Base-by-base conservation (phyloP, 2,329 filamentous ascomycete genomes). In the Pestalotiopsis fici region DNA sequence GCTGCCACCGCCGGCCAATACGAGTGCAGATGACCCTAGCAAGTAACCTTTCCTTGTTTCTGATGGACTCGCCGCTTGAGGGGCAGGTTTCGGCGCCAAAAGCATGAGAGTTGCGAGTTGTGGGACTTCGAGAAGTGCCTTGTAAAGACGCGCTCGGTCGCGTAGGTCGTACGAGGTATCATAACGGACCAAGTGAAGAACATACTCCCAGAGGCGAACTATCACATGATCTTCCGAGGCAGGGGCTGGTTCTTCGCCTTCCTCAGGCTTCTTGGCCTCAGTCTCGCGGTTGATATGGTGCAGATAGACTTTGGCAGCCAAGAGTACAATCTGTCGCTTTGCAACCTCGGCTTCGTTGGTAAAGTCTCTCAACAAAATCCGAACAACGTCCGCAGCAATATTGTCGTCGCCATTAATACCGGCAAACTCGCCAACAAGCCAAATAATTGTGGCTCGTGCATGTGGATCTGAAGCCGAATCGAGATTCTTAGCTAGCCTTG, bases 251-350 rank as follows among this genome's bases (percentile, higher is more conserved):
- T 9, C n/a, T 13, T 61, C 64, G 25, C 39, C 64, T 47, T 50
- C 27, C 35, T 59, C 57, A 15, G 28, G 15, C 37, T 61, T 66
- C 11, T 66, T 28, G n/a, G 72, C 50, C 80, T 87, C 80, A 70
- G 83, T 82, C 75, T 88, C 85, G 68, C 88, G 86, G 75, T 94
- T 94, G 50, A 98, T 80, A 76, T 97, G 89, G 74, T 98, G 94
- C 18, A 98, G 86, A 76, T 98, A 98, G 1, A 98, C 94, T 76
- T 98, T 98, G n/a, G 96, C 95, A 6, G 93, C 96, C 3, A 99
- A 86, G 0, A 99, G 85, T 18, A 99, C 86, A 70, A 98, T 97
- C 78, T 99, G 96, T 67, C 94, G 87, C 78, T 97, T 97, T 13
- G 94, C 94, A 31, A 91, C 85, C 76, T 98, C 94, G 1, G 90